Conservation (phyloP, 345 rosid genomes). For the Lepidium aucheri region DNA sequence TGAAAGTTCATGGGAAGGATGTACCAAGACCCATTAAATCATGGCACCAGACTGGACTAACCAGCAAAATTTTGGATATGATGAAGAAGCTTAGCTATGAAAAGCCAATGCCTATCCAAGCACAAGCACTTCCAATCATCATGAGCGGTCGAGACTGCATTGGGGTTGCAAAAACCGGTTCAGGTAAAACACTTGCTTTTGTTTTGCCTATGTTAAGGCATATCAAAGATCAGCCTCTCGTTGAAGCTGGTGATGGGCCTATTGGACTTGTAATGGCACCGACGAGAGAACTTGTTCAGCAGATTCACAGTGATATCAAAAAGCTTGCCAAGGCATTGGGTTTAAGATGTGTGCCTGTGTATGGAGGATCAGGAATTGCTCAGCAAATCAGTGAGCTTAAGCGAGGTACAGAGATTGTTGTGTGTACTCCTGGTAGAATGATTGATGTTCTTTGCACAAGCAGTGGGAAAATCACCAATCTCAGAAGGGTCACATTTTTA, state of each 20-base stretch:
- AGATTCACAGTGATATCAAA: constrained; percentile 75
- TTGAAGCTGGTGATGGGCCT: constrained; percentile 82
- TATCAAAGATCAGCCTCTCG: constrained; percentile 84
- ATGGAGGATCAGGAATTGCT: constrained; percentile 93
- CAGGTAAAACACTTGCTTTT: constrained; percentile 90
- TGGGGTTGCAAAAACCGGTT: constrained; percentile 85
- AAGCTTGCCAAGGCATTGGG: constrained; percentile 62
- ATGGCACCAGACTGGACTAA: constrained; percentile 87
- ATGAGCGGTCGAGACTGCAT: constrained; percentile 97
- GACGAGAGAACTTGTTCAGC: constrained; percentile 88
- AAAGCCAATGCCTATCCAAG: constrained; percentile 87
- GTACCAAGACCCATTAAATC: constrained; percentile 69
- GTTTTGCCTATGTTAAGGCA: constrained; percentile 91
- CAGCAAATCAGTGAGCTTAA: constrained; percentile 85
- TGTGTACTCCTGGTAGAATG: constrained; percentile 91
- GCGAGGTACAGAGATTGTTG: constrained; percentile 83
- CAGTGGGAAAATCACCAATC: constrained; percentile 74
- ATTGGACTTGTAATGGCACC: constrained; percentile 92
- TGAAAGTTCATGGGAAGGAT: constrained; percentile 85
- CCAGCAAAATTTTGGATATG: constrained; percentile 65
- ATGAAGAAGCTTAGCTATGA: constrained; percentile 72
- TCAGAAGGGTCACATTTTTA: constrained; percentile 62
- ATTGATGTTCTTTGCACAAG: constrained; percentile 84
- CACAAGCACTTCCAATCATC: constrained; percentile 73
- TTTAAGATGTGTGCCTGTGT: constrained; percentile 64